Evolutionary conservation across 805 yeast genomes (phyloP), one percentile per base, ranked within the genome.

Genomic region (Maudiozyma saulgeensis): DNA sequence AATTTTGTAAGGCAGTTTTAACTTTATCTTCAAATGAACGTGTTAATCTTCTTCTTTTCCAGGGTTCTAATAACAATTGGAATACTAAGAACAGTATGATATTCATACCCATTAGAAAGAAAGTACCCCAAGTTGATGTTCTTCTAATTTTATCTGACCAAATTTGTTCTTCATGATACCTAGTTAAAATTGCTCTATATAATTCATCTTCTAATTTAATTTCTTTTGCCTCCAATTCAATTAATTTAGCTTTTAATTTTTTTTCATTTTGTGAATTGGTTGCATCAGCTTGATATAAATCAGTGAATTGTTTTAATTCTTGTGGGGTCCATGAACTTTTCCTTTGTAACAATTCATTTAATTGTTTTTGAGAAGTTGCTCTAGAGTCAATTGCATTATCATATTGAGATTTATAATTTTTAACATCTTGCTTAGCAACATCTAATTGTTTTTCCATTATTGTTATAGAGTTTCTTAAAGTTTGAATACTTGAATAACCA

Each of bases 91-190:
- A 89, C 26, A 95, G 66, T 8, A 85, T 46, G 25, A 91, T 75
- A 68, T 93, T 93, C 54, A 88, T 76, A 1, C 88, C 93, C 95
- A 90, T 88, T 41, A 93, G 73, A 4, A 82, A 70, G 75, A 93
- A 81, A 0, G 99, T 93, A 2, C 98, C 99, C 95, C 96, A 93
- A 0, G 98, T 90, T 6, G 96, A 87, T 5, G 95, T 88, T 55
- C 90, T 78, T 52, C 99, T 74, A 51, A 93, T 93, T 66, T 90
- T 90, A 68, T 93, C 99, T 1, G 96, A 87, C 98, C 99, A 93
- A 7, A 93, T 80, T 66, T 93, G 98, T 61, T 93, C 99, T 64
- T 93, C 98, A 54, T 91, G 96, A 60, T 93, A 93, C 56, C 98
- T 72, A 1, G 89, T 81, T 60, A 91, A 72, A 16, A 93, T 93